These are phyloP conservation scores for Glycyrrhiza uralensis DNA, from an alignment of 306 rosid genomes.

Conservation along the genomic window DNA sequence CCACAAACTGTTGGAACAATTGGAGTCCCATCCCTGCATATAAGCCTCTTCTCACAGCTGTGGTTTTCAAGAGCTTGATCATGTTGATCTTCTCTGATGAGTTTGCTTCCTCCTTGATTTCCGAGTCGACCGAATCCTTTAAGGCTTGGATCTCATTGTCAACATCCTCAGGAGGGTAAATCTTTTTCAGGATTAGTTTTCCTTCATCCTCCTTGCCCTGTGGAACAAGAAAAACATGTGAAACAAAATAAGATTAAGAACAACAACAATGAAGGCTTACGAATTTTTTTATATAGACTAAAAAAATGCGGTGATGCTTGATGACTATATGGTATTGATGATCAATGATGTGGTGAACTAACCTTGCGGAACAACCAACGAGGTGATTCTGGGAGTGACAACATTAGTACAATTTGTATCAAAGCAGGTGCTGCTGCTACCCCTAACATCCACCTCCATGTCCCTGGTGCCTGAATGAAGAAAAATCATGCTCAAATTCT, in stretches of 20 bases:
- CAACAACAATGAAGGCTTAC: not conserved
- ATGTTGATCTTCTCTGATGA: constrained; percentile 31
- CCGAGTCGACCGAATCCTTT: constrained; percentile 46
- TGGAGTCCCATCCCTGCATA: constrained; percentile 56
- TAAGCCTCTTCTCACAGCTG: constrained; percentile 48
- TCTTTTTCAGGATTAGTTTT: constrained; percentile 25
- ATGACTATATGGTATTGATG: not conserved
- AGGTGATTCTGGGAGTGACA: constrained; percentile 67
- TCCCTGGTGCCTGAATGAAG: constrained; percentile 43
- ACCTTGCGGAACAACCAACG: constrained; percentile 74
- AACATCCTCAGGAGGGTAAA: constrained; percentile 40
- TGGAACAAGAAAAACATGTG: not conserved
- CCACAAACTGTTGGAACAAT: constrained; percentile 64
- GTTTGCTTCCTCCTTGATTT: constrained; percentile 24
- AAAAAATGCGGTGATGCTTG: not conserved
- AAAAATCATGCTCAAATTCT: not conserved
- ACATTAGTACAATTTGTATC: constrained; percentile 46
- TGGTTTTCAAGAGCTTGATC: constrained; percentile 34
- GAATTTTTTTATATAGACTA: not conserved
- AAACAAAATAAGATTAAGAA: not conserved
- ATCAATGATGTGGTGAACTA: not conserved
- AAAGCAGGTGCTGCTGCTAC: constrained; percentile 60
- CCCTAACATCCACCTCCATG: constrained; percentile 85
- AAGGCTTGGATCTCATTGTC: constrained; percentile 40
- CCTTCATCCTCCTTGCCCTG: constrained; percentile 62